Evolutionary conservation across 805 yeast genomes (phyloP).

Genomic region (Kodamaea sagamina): DNA sequence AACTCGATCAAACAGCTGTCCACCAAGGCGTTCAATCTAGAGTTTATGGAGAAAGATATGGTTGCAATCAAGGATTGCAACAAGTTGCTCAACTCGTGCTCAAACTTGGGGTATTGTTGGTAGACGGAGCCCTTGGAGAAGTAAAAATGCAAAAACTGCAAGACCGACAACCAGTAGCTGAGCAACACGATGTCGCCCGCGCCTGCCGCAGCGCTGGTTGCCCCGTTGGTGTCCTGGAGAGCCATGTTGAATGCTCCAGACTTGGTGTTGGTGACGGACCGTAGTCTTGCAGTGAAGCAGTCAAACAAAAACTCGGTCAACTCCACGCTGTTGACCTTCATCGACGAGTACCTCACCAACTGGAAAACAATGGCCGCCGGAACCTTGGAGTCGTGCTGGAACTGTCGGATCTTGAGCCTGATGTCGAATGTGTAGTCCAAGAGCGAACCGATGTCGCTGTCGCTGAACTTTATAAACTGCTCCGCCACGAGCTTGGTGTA

Average conservation of each 20-base stretch:
- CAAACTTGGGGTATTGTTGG: slow-evolving; percentile 52
- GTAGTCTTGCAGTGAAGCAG: slow-evolving; percentile 59
- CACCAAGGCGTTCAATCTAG: slow-evolving; percentile 55
- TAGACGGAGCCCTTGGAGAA: slow-evolving; percentile 64
- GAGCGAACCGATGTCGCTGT: slow-evolving; percentile 52
- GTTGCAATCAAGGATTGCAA: slow-evolving; percentile 66
- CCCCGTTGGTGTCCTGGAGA: slow-evolving; percentile 19
- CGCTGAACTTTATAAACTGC: slow-evolving; percentile 63
- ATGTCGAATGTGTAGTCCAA: slow-evolving; percentile 50
- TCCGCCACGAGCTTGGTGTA: slow-evolving; percentile 56
- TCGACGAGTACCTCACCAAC: slow-evolving; percentile 67
- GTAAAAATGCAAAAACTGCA: slow-evolving; percentile 77
- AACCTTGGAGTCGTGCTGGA: slow-evolving; percentile 50
- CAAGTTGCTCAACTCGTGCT: slow-evolving; percentile 59
- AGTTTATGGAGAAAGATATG: slow-evolving; percentile 63
- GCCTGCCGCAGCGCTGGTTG: slow-evolving; percentile 24
- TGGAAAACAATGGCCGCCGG: slow-evolving; percentile 75
- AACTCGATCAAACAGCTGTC: slow-evolving; percentile 73
- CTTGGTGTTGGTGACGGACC: slow-evolving; percentile 59
- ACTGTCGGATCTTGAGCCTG: slow-evolving; percentile 38
- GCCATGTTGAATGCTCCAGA: slow-evolving; percentile 57
- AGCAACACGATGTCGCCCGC: slow-evolving; percentile 67
- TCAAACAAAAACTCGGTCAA: slow-evolving; percentile 61
- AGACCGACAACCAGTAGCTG: slow-evolving; percentile 86
- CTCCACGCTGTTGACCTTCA: slow-evolving; percentile 53